Base-by-base conservation (phyloP, 1,284 basidiomycete genomes). In the Mrakiaceae sp. region DNA sequence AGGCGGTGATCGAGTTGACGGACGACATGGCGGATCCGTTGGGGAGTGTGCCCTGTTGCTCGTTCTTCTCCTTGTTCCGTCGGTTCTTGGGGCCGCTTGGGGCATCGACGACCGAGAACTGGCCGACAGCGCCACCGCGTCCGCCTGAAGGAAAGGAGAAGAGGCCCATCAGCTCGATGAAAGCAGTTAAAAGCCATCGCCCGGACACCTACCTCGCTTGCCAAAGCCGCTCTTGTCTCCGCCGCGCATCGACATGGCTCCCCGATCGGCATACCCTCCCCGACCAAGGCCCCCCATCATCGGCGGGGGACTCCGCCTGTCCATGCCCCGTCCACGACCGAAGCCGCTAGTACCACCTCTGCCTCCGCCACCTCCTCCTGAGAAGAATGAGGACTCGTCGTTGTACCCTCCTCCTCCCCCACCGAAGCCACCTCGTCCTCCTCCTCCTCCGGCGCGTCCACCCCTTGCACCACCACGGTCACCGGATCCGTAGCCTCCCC, bases 1-100 rank as follows among this genome's bases (percentile, higher is more conserved):
- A 71, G 43, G 63, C 66, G 61, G 70, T 67, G 14, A 40, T 48
- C 5, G 56, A 16, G 49, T 43, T 51, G 43, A 49, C 65, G 14
- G 49, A 44, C 55, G 56, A 52, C 9, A 53, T 49, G 39, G 52
- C 49, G 10, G 62, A 40, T 3, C n/a, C 16, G 42, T n/a, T 16
- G 39, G 40, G 46, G 44, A 46, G 16, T 50, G 9, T 12, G 8
- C 5, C 40, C 39, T 62, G 60, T 54, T 40, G 8, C 48, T 50
- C 51, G 42, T 44, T n/a, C 43, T 44, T 47, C 39, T 55, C 62
- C 40, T 50, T 56, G 47, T 44, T 16, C n/a, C 44, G 61, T 39
- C 46, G 46, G 43, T 11, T 39, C 44, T n/a, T 27, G 16, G 55
- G 60, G 58, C 57, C 66, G 44, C 55, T 67, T 40, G 64, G 64